These are phyloP conservation scores for Ichthyophthirius multifiliis DNA, from an alignment of 169 alveolate genomes.

Conservation along the genomic window DNA sequence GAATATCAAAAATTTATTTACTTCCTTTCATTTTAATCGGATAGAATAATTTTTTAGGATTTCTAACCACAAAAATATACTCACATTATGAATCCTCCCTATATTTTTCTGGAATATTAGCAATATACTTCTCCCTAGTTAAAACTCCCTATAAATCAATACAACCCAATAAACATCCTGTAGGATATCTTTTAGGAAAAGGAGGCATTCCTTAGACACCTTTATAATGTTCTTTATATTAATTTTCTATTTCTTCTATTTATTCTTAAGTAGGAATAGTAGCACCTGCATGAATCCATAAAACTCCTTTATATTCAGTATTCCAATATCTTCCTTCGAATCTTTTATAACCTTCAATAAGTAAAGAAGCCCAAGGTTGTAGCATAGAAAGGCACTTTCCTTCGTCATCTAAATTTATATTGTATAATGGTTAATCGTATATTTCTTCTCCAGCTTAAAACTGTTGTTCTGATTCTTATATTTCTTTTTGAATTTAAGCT, in stretches of 20 bases:
- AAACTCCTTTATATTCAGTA: constrained; percentile 68
- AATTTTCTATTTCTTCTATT: constrained; percentile 50
- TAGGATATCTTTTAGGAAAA: constrained; percentile 67
- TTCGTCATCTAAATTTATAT: constrained; percentile 47
- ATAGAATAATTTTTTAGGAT: constrained; percentile 49
- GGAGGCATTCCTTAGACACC: constrained; percentile 42
- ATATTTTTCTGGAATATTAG: constrained; percentile 29
- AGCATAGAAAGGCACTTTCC: constrained; percentile 78
- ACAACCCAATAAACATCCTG: constrained; percentile 63
- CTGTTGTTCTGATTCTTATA: not conserved
- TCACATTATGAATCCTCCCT: constrained; percentile 48
- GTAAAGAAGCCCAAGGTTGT: constrained; percentile 81
- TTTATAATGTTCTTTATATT: constrained; percentile 47
- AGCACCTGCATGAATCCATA: constrained; percentile 79
- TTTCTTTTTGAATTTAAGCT: not conserved
- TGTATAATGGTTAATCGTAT: constrained; percentile 44
- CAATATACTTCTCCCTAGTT: constrained; percentile 48
- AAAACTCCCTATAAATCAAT: constrained; percentile 59
- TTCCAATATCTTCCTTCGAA: constrained; percentile 82
- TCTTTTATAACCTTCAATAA: constrained; percentile 73
- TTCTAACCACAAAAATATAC: constrained; percentile 48
- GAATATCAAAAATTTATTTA: constrained; percentile 54
- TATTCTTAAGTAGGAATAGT: constrained; percentile 49
- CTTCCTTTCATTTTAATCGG: constrained; percentile 67
- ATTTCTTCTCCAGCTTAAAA: not conserved